phyloP scores from a whole-genome alignment of 768 basidiomycete species.

The Boletus patriciae region DNA sequence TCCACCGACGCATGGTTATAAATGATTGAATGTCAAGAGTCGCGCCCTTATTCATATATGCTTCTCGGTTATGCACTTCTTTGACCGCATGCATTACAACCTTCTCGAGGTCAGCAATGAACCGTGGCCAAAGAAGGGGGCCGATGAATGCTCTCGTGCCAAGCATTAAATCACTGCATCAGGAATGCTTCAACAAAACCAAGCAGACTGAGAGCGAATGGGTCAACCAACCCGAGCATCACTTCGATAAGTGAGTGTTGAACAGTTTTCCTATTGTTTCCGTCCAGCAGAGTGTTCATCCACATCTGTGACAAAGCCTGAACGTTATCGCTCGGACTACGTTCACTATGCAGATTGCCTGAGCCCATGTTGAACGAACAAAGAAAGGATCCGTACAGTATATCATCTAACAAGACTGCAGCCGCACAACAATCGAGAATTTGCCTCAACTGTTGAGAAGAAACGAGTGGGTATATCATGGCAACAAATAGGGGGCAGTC shows the following conservation, averaged over 20 bases:
- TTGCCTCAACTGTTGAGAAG: neutral
- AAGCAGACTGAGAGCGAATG: neutral
- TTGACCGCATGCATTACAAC: slow-evolving; percentile 1
- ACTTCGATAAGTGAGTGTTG: neutral
- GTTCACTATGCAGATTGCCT: neutral
- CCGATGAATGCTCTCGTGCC: slow-evolving; percentile 2
- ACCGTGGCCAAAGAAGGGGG: slow-evolving; percentile 16
- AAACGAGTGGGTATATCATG: neutral
- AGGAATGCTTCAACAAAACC: neutral
- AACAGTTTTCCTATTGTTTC: no score
- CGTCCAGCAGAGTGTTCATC: neutral
- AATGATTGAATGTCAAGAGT: slow-evolving; percentile 10
- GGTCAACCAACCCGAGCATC: slow-evolving; percentile 10
- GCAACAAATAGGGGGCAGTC: no score
- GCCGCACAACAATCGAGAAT: neutral
- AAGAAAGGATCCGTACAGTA: neutral
- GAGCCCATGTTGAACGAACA: neutral
- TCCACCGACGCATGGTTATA: slow-evolving; percentile 9
- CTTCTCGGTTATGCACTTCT: slow-evolving; percentile 11
- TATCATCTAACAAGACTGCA: neutral
- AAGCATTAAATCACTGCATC: slow-evolving; percentile 6
- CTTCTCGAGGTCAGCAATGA: neutral
- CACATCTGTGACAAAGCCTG: neutral
- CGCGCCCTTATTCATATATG: neutral
- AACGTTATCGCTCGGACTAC: neutral